These are phyloP conservation scores for Novymonas esmeraldas DNA, from an alignment of 208 protist species.

Conservation along the genomic window DNA sequence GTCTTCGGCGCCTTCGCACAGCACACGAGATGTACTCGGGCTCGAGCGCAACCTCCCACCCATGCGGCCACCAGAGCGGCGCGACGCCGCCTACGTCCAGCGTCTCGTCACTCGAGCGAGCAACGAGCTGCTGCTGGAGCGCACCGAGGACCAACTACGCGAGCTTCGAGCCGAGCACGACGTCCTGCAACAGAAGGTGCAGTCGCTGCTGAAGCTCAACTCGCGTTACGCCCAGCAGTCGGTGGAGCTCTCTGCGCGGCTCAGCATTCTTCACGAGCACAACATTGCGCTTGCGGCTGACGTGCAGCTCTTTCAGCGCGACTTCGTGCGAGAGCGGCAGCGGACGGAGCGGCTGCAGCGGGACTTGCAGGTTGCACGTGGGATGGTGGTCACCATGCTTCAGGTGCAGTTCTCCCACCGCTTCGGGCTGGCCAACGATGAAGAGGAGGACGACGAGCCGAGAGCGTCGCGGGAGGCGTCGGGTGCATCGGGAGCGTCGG, in stretches of 20 bases:
- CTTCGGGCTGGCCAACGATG: not conserved
- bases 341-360: conserved; percentile 37
- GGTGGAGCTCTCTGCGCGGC: conserved; percentile 68
- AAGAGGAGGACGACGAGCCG: not conserved
- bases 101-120: conserved; percentile 68
- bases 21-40: conserved; percentile 3
- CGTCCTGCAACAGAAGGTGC: conserved; percentile 36
- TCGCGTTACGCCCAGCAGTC: conserved; percentile 72
- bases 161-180: conserved; percentile 34
- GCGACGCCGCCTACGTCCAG: conserved; percentile 55
- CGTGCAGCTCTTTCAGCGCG: conserved; percentile 57
- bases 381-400: conserved; percentile 56
- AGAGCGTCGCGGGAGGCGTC: not conserved
- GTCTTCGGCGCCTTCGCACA: not conserved
- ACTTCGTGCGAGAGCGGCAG: conserved; percentile 43
- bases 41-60: not conserved
- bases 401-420: conserved; percentile 26
- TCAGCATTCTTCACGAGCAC: conserved; percentile 71
- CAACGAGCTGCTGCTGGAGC: conserved; percentile 59
- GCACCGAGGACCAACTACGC: conserved; percentile 54
- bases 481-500: too few species aligned
- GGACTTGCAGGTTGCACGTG: conserved; percentile 51
- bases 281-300: conserved; percentile 72
- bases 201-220: conserved; percentile 64
- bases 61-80: conserved; percentile 19